Evolutionary conservation across 2,329 filamentous ascomycete genomes (phyloP).

Genomic region (Ramichloridium luteum): DNA sequence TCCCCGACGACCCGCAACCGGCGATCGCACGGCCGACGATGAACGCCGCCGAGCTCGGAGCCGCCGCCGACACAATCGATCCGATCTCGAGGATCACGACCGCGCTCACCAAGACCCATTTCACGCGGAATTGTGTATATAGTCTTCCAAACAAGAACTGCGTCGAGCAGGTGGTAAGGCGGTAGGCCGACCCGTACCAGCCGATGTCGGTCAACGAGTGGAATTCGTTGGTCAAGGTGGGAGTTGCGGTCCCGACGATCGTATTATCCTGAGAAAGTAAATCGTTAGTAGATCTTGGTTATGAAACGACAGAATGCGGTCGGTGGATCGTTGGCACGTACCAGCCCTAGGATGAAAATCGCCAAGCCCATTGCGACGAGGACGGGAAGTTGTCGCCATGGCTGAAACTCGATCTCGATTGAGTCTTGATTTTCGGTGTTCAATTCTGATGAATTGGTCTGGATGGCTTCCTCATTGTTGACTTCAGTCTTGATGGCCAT

Average conservation of each 20-base stretch:
- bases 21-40: slow-evolving; percentile 41
- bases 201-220: slow-evolving; percentile 30
- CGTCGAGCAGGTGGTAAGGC: slow-evolving; percentile 29
- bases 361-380: too few species aligned
- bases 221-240: slow-evolving; percentile 32
- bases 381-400: too few species aligned
- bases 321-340: too few species aligned
- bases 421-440: too few species aligned
- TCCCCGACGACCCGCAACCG: slow-evolving; percentile 39
- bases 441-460: too few species aligned
- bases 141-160: slow-evolving; percentile 35
- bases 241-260: slow-evolving; percentile 34
- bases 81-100: slow-evolving; percentile 41
- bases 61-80: slow-evolving; percentile 40
- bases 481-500: too few species aligned
- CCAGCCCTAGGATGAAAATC: too few species aligned
- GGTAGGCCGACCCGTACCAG: slow-evolving; percentile 33
- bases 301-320: too few species aligned
- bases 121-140: slow-evolving; percentile 36
- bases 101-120: slow-evolving; percentile 35
- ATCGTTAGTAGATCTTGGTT: too few species aligned
- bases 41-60: slow-evolving; percentile 37
- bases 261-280: too few species aligned
- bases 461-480: too few species aligned
- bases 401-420: too few species aligned